Conservation (phyloP, 2,329 filamentous ascomycete genomes). For the Torrubiella hemipterigena region DNA sequence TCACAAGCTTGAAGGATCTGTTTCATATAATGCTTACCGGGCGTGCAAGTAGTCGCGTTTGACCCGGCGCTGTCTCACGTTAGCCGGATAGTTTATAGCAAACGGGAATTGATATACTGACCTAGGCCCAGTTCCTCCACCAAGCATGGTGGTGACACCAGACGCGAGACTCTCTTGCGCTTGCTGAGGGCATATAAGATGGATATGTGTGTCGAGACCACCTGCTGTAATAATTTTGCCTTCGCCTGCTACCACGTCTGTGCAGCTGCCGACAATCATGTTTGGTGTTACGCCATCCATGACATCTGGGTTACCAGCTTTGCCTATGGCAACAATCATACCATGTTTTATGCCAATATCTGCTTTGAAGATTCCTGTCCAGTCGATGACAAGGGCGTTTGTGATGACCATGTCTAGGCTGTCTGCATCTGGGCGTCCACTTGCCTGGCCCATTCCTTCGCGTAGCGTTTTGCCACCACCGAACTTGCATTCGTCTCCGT, state of each 20-base stretch:
- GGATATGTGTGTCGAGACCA: constrained; percentile 81
- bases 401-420: constrained; percentile 75
- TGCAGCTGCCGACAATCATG: constrained; percentile 77
- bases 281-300: constrained; percentile 76
- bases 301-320: constrained; percentile 88
- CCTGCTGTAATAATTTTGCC: constrained; percentile 84
- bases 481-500: constrained; percentile 92
- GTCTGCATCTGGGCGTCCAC: constrained; percentile 58
- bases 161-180: constrained; percentile 69
- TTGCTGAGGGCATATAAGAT: constrained; percentile 93
- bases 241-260: constrained; percentile 85
- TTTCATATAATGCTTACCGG: constrained; percentile 67
- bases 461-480: constrained; percentile 91
- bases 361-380: constrained; percentile 87
- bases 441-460: constrained; percentile 92
- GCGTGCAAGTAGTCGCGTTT: constrained; percentile 88
- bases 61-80: constrained; percentile 57
- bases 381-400: constrained; percentile 84
- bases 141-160: constrained; percentile 82
- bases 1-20: constrained; percentile 88
- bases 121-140: constrained; percentile 86
- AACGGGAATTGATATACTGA: constrained; percentile 18
- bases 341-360: constrained; percentile 90
- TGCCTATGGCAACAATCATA: constrained; percentile 77
- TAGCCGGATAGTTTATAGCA: not conserved